Base-by-base conservation (phyloP, 1,284 basidiomycete genomes). In the Thecaphora frezii region DNA sequence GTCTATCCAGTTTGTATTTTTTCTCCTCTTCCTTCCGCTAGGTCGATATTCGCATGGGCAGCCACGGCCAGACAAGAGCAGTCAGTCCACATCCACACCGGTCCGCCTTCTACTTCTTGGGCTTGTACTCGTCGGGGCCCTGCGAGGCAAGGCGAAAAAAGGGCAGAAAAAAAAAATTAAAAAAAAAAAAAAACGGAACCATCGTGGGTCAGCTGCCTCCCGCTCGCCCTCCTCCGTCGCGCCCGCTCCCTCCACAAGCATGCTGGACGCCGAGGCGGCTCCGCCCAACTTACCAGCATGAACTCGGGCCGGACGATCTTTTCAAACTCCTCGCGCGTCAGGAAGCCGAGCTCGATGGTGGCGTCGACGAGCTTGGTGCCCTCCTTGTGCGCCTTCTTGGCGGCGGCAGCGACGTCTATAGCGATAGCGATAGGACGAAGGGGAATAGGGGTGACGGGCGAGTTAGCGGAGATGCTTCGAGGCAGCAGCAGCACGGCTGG, bases 351-450 rank as follows among this genome's bases (percentile, higher is more conserved):
- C 25, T 87, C 82, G 33, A 97, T 88, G 8, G 93, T 93, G 40
- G 94, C 91, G 82, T 93, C 89, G 83, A 96, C 96, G 78, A 98
- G 80, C 46, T 94, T 98, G 46, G 88, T 90, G 23, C 93, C 96
- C 81, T 98, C 93, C 81, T 90, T 93, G 85, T 98, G 96, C 16
- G 96, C 96, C 82, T 98, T 98, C 86, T 99, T 99, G 39, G 96
- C 96, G 69, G 91, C 93, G 81, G 91, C 93, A 48, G 96, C 96
- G 42, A 97, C 94, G 81, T 96, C 91, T 57, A 19, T 18, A 23
- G 30, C 30, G 39, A 37, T 28, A 5, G 28, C 7, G 28, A 28
- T 13, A 28, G 28, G 28, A 28, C 28, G 28, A 7, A 13, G 28
- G 28, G 28, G 7, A 28, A 28, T 7, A 28, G 5, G 28, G 28